Percentiles rank a stretch among this genome's conserved stretches.
Evolutionary conservation across 2,329 filamentous ascomycete species (phyloP).

Genomic region (Penicillium nordicum): DNA sequence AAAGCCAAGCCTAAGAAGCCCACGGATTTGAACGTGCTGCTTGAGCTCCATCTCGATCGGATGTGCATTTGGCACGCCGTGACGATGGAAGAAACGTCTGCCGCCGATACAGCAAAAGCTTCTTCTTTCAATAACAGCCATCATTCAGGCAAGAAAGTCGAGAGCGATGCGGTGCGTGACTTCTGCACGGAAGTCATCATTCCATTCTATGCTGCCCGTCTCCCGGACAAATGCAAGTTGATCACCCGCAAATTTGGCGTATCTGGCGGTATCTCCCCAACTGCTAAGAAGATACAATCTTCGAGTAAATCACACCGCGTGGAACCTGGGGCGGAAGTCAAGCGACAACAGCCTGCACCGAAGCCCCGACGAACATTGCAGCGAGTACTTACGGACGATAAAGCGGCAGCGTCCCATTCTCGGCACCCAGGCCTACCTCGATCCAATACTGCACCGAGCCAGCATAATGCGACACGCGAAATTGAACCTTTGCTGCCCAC

Average conservation of each 20-base stretch:
- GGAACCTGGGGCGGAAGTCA: conserved; percentile 33
- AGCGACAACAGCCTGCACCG: conserved; percentile 26
- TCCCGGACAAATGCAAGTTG: conserved; percentile 47
- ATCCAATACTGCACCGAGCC: conserved; percentile 42
- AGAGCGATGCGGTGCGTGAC: conserved; percentile 46
- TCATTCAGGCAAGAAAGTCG: conserved; percentile 33
- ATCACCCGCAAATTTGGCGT: conserved; percentile 49
- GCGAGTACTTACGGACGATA: conserved; percentile 47
- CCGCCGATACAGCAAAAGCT: conserved; percentile 27
- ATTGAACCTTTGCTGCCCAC: conserved; percentile 40
- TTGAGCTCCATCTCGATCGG: conserved; percentile 48
- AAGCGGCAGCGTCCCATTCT: conserved; percentile 29
- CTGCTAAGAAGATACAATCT: conserved; percentile 31
- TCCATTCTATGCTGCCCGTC: conserved; percentile 48
- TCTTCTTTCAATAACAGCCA: conserved; percentile 27
- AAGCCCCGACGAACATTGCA: conserved; percentile 42
- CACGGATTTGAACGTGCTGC: conserved; percentile 42
- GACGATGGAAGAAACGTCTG: conserved; percentile 36
- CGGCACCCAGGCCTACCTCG: conserved; percentile 41
- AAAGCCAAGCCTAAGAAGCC: conserved; percentile 37
- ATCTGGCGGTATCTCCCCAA: conserved; percentile 36
- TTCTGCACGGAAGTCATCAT: conserved; percentile 51
- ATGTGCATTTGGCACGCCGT: conserved; percentile 53
- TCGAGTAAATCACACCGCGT: conserved; percentile 26
- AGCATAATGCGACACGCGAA: conserved; percentile 41